Conservation (phyloP, 2,329 filamentous ascomycete species). For the Diplodia corticola region DNA sequence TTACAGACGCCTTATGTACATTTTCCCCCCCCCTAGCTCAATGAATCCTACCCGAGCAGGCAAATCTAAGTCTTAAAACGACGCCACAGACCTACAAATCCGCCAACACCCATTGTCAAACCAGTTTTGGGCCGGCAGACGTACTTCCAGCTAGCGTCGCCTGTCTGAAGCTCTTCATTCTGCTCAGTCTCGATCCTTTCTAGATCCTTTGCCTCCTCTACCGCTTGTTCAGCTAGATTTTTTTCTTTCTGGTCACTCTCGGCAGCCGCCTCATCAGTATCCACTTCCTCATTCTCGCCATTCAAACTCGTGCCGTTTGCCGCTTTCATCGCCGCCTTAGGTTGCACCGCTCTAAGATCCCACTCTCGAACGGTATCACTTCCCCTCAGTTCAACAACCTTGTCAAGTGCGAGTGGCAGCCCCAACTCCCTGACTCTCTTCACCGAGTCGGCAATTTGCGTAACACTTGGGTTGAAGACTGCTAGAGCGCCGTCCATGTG, state of each 20-base stretch:
- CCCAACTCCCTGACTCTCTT: constrained; percentile 53
- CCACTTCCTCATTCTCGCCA: constrained; percentile 24
- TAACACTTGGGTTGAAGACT: constrained; percentile 75
- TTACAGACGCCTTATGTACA: not conserved
- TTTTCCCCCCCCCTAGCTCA: not conserved
- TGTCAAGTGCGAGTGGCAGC: constrained; percentile 60
- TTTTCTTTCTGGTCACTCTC: not conserved
- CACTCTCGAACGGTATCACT: constrained; percentile 60
- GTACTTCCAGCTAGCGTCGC: constrained; percentile 37
- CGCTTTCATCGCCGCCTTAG: constrained; percentile 20
- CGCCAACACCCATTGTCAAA: constrained; percentile 35
- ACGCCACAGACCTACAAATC: constrained; percentile 41
- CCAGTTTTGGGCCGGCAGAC: constrained; percentile 36
- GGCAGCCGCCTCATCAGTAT: constrained; percentile 22
- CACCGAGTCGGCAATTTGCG: constrained; percentile 70
- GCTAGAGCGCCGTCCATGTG: constrained; percentile 65
- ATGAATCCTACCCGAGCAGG: not conserved
- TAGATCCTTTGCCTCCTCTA: constrained; percentile 34
- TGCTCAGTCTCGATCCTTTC: constrained; percentile 27
- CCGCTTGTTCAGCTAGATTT: constrained; percentile 24
- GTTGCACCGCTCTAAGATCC: constrained; percentile 56
- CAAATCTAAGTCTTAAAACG: constrained; percentile 31
- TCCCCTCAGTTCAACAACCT: constrained; percentile 60
- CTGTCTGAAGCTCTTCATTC: constrained; percentile 17
- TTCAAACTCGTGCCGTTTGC: constrained; percentile 26